Evolutionary conservation across 345 rosid genomes (phyloP), one percentile per base, ranked within the genome.

Genomic region (Citrus trifoliata): DNA sequence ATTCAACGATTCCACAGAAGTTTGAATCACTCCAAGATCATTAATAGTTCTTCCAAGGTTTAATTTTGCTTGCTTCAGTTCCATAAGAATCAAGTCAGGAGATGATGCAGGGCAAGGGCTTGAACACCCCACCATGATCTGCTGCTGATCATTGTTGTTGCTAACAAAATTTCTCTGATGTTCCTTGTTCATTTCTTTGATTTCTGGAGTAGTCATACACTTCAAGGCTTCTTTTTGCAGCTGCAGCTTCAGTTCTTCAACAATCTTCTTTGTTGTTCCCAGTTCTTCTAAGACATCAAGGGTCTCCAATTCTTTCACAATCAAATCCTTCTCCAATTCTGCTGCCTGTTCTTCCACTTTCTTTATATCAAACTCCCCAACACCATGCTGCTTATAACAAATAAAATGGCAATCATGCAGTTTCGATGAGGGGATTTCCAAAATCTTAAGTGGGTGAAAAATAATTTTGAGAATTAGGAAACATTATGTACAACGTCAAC

Each of bases 211-310:
- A 48, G 85, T 24, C 92, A 87, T 76, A 81, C 89, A 90, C 86
- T 90, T 92, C 60, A 88, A n/a, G 0, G 97, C 94, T 77, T 95
- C 98, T 83, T 89, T 87, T 64, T 92, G 93, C 25, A 93, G 92
- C 84, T 93, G 96, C 68, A 90, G 85, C 89, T 95, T 95, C 46
- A 95, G 76, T 59, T 95, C 97, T 80, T 95, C 97, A 1, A 95
- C 99, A 22, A 92, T 89, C 78, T 88, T 88, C 76, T 95, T 95
- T 0, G 99, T 93, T 0, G 96, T 82, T 67, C 95, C 98, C 2
- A 95, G 91, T 78, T 91, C 99, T 87, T 95, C 98, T 1, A 95
- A 86, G 48, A 95, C 97, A 85, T 95, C 99, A 2, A 95, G 94
- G 6, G 97, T 92, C 74, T 93, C 97, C 27, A 95, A 60, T 84